Percentiles rank a stretch among this genome's conserved stretches.
Evolutionary conservation across 2,329 filamentous ascomycete species (phyloP).

Genomic region (Cladophialophora bantiana): DNA sequence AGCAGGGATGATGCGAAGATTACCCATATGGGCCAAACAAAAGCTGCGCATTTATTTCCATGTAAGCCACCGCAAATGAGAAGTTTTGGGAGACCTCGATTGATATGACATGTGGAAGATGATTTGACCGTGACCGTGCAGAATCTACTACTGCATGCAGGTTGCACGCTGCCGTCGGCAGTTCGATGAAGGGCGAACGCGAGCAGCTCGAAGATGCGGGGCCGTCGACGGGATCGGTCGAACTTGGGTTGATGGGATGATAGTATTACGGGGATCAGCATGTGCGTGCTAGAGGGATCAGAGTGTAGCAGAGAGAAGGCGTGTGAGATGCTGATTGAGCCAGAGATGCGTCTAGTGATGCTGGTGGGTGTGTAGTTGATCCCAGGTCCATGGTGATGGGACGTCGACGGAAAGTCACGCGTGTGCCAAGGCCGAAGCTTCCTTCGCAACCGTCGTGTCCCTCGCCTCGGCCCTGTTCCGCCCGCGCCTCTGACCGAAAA

Average conservation of each 20-base stretch:
- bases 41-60: background rate
- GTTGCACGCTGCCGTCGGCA: background rate
- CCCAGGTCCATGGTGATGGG: background rate
- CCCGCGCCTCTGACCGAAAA: background rate
- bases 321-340: slow-evolving; percentile 1
- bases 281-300: background rate
- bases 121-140: background rate
- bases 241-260: background rate
- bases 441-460: too few species aligned
- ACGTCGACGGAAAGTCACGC: slow-evolving; percentile 5
- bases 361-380: background rate
- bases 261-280: background rate
- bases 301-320: background rate
- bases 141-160: slow-evolving; percentile 2
- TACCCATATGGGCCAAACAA: background rate
- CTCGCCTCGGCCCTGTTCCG: too few species aligned
- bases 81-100: background rate
- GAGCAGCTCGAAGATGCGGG: background rate
- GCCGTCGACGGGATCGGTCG: background rate
- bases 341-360: background rate
- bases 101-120: background rate
- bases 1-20: background rate
- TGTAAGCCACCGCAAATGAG: background rate
- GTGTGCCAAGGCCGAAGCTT: background rate
- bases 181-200: background rate